A percentile compares a stretch with the other conserved stretches of the same genome.
These are phyloP conservation scores for Conringia planisiliqua DNA, from an alignment of 345 rosid genomes.

Conservation along the genomic window DNA sequence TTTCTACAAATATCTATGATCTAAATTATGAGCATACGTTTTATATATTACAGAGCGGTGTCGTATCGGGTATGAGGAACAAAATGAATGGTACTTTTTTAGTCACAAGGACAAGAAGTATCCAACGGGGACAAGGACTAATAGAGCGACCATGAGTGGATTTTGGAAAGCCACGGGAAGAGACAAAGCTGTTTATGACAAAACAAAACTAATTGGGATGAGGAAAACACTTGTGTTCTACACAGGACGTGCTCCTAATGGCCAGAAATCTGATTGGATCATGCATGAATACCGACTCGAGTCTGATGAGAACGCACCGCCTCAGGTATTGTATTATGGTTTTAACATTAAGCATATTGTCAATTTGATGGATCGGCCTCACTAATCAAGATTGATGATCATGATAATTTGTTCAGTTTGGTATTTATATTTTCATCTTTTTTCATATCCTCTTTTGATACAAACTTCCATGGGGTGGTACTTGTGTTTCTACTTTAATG, in stretches of 20 bases:
- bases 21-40: neutral
- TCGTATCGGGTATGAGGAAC: constrained; percentile 83
- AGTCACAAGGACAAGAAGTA: constrained; percentile 97
- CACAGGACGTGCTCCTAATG: constrained; percentile 97
- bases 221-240: constrained; percentile 96
- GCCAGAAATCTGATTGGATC: constrained; percentile 88
- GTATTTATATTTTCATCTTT: constrained; percentile 7
- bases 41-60: constrained; percentile 53
- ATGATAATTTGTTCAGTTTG: neutral
- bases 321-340: constrained; percentile 58
- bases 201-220: constrained; percentile 86
- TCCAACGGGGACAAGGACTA: constrained; percentile 95
- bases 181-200: constrained; percentile 90
- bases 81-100: constrained; percentile 92
- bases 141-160: constrained; percentile 91
- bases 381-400: neutral
- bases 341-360: neutral
- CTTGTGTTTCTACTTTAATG: constrained; percentile 12
- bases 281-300: constrained; percentile 96
- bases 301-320: constrained; percentile 80
- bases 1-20: neutral
- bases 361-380: neutral
- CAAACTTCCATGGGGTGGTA: constrained; percentile 21
- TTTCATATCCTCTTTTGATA: neutral
- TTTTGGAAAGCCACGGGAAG: constrained; percentile 98